phyloP scores from a whole-genome alignment of 192 early-diverging fungal genomes.

The Phycomyces nitens region DNA sequence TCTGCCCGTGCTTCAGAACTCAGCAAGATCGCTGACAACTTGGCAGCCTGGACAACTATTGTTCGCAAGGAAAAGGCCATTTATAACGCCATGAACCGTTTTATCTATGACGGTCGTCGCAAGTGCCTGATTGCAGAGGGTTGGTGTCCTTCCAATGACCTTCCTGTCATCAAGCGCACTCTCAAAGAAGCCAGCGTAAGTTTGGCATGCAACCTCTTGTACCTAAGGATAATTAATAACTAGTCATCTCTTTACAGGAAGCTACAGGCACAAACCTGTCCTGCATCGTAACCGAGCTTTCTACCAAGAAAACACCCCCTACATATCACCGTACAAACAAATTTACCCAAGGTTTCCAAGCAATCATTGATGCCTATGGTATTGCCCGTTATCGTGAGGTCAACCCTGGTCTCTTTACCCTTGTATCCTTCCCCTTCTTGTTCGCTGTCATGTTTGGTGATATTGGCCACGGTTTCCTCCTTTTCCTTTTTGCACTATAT shows the following conservation, averaged over 20 bases:
- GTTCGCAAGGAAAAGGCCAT: conserved; percentile 98
- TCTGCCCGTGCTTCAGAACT: conserved; percentile 83
- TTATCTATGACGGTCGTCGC: conserved; percentile 90
- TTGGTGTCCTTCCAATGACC: conserved; percentile 91
- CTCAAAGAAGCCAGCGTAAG: conserved; percentile 77
- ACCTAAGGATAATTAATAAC: too few species aligned
- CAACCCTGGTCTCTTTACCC: conserved; percentile 96
- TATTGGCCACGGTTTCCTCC: conserved; percentile 90
- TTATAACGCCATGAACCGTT: conserved; percentile 94
- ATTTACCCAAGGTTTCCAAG: conserved; percentile 95
- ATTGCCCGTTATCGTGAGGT: conserved; percentile 95
- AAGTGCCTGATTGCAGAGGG: conserved; percentile 97
- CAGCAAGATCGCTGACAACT: conserved; percentile 76
- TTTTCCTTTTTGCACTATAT: conserved; percentile 72
- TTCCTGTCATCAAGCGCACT: conserved; percentile 77
- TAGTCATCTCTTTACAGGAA: too few species aligned
- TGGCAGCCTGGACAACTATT: conserved; percentile 85
- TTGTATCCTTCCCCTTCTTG: conserved; percentile 98
- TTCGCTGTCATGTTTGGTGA: conserved; percentile 99
- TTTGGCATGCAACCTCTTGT: not conserved
- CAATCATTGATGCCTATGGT: conserved; percentile 96
- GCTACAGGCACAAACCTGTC: conserved; percentile 81
- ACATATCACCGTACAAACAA: conserved; percentile 96
- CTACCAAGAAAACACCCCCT: conserved; percentile 85
- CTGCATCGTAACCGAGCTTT: conserved; percentile 82